These are phyloP conservation scores for Phytophthora rubi DNA, from an alignment of 352 stramenopile genomes.

Conservation along the genomic window DNA sequence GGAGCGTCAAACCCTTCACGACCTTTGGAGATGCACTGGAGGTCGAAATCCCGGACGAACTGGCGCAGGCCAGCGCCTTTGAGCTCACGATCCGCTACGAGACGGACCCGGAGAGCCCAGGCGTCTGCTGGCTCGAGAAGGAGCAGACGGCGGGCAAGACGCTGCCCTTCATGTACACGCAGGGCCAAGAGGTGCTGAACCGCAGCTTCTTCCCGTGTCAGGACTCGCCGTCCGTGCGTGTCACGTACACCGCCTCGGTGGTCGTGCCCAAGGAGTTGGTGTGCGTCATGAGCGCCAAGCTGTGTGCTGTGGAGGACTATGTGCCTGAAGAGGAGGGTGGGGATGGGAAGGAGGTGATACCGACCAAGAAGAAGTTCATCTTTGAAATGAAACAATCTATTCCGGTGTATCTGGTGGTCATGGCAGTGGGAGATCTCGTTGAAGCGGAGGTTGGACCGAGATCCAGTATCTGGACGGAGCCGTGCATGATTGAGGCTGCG, in stretches of 20 bases:
- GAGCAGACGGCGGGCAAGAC: conserved; percentile 84
- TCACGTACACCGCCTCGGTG: conserved; percentile 95
- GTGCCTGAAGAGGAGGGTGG: conserved; percentile 25
- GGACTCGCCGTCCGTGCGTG: conserved; percentile 95
- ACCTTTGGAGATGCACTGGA: conserved; percentile 65
- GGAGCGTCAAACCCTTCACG: conserved; percentile 67
- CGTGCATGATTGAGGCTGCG: conserved; percentile 78
- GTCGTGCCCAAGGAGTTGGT: conserved; percentile 92
- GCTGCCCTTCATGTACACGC: conserved; percentile 85
- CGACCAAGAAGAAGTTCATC: conserved; percentile 48
- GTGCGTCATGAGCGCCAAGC: conserved; percentile 86
- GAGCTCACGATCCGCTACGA: conserved; percentile 69
- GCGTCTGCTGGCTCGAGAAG: conserved; percentile 84
- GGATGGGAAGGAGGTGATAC: conserved; percentile 5
- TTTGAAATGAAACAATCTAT: conserved; percentile 89
- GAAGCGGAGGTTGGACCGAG: conserved; percentile 67
- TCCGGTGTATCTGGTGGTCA: conserved; percentile 84
- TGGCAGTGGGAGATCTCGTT: conserved; percentile 83
- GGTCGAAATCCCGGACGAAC: conserved; percentile 49
- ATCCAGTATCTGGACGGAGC: conserved; percentile 84
- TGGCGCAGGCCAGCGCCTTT: conserved; percentile 17
- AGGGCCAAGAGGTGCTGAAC: conserved; percentile 88
- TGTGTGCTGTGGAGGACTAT: conserved; percentile 33
- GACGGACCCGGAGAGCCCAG: conserved; percentile 64
- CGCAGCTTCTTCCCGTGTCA: conserved; percentile 89